These are phyloP conservation scores for Sclerotinia nivalis DNA, from an alignment of 2,329 filamentous ascomycete genomes.

Conservation along the genomic window DNA sequence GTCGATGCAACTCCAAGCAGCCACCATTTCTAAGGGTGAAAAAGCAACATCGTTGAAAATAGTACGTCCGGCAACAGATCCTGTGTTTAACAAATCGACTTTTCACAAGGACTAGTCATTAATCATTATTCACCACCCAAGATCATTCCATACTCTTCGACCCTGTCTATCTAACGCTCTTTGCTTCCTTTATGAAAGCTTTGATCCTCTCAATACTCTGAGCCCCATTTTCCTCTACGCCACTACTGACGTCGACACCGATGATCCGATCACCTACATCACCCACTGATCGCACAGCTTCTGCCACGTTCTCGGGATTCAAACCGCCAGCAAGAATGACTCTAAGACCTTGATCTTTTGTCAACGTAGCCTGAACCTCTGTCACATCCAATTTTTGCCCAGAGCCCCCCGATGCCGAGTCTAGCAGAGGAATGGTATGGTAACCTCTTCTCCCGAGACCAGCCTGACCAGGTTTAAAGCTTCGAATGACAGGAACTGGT, in stretches of 20 bases:
- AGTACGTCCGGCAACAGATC: background rate
- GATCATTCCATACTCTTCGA: background rate
- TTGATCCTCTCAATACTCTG: slow-evolving; percentile 81
- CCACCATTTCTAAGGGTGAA: background rate
- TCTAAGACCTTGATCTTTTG: slow-evolving; percentile 67
- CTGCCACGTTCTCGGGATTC: slow-evolving; percentile 73
- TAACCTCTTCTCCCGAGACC: slow-evolving; percentile 70
- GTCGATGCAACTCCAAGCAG: background rate
- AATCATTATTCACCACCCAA: background rate
- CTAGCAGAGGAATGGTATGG: slow-evolving; percentile 80
- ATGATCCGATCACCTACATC: slow-evolving; percentile 63
- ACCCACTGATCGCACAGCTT: slow-evolving; percentile 64
- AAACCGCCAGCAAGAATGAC: slow-evolving; percentile 86
- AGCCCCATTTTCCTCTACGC: slow-evolving; percentile 80
- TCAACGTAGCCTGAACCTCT: slow-evolving; percentile 66
- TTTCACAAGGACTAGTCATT: slow-evolving; percentile 11
- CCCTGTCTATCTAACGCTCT: slow-evolving; percentile 44
- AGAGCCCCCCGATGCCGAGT: slow-evolving; percentile 80
- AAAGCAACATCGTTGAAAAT: background rate
- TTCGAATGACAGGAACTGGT: slow-evolving; percentile 86
- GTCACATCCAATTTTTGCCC: slow-evolving; percentile 75
- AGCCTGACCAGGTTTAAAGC: slow-evolving; percentile 72
- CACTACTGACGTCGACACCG: slow-evolving; percentile 91
- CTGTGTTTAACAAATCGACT: background rate
- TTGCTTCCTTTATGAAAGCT: slow-evolving; percentile 75